These are phyloP conservation scores for Colletotrichum sp. DNA, from an alignment of 2,329 filamentous ascomycete genomes.

Conservation along the genomic window DNA sequence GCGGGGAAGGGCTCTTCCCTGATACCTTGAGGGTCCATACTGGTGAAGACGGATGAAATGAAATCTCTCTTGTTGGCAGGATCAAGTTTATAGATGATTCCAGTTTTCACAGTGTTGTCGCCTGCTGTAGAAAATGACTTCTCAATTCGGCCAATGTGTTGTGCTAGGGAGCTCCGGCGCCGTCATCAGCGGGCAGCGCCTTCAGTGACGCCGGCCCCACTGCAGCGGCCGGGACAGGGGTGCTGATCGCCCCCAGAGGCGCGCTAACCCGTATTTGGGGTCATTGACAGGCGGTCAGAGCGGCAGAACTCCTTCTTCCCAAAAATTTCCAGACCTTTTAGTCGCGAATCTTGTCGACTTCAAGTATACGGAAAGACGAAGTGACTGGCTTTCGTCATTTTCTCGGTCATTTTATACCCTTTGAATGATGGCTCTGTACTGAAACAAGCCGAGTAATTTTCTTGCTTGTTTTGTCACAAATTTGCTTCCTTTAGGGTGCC, in stretches of 20 bases:
- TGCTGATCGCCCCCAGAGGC: slow-evolving; percentile 33
- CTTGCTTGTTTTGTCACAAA: neutral
- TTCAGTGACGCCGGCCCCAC: neutral
- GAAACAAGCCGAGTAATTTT: neutral
- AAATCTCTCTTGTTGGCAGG: neutral
- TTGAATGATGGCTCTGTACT: neutral
- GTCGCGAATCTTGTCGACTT: slow-evolving; percentile 4
- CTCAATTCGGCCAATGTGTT: neutral
- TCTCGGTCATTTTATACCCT: neutral
- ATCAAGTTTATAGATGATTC: neutral
- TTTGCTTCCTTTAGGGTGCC: neutral
- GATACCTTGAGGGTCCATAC: slow-evolving; percentile 47
- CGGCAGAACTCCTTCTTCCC: slow-evolving; percentile 38
- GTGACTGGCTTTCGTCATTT: neutral
- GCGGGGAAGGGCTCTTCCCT: slow-evolving; percentile 70
- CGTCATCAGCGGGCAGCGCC: neutral
- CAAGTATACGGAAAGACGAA: neutral
- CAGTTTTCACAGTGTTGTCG: neutral
- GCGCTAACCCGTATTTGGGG: slow-evolving; percentile 37
- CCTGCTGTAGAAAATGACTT: neutral
- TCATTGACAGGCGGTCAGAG: slow-evolving; percentile 36
- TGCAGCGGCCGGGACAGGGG: neutral
- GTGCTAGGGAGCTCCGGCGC: neutral
- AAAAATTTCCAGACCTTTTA: slow-evolving; percentile 36
- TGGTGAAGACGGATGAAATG: neutral